These are phyloP conservation scores for Aristolochia californica DNA, from an alignment of 164 flowering plant species.

Conservation along the genomic window DNA sequence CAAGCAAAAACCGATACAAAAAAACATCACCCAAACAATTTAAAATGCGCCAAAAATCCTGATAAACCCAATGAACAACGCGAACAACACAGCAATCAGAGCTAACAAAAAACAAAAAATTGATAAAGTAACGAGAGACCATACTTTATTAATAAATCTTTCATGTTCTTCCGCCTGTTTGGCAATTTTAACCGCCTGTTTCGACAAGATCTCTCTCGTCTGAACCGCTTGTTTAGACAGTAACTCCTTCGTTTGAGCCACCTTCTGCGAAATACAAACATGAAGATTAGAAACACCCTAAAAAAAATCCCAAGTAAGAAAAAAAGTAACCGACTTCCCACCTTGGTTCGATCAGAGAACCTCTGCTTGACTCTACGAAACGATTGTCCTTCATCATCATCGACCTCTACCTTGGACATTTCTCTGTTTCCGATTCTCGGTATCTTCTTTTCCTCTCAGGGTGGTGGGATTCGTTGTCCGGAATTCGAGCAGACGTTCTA, in stretches of 20 bases:
- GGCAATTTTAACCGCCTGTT: constrained; percentile 86
- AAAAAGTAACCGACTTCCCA: constrained; percentile 9
- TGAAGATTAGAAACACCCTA: background rate
- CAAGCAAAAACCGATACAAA: too few species aligned
- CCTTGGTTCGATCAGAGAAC: constrained; percentile 58
- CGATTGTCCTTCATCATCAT: constrained; percentile 27
- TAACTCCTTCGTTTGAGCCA: constrained; percentile 63
- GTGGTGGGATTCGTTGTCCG: too few species aligned
- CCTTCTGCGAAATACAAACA: constrained; percentile 38
- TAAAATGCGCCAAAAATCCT: too few species aligned
- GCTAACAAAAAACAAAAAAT: background rate
- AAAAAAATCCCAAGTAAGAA: background rate
- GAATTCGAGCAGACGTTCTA: too few species aligned
- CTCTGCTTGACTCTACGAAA: constrained; percentile 30
- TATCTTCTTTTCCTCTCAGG: background rate
- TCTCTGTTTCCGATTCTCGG: background rate
- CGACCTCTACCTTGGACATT: constrained; percentile 25
- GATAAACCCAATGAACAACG: background rate
- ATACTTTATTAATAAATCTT: constrained; percentile 73
- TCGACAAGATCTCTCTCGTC: constrained; percentile 68
- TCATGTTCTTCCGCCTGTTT: constrained; percentile 96
- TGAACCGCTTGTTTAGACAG: constrained; percentile 65
- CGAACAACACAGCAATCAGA: background rate
- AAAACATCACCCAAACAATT: too few species aligned
- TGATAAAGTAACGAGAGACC: constrained; percentile 1